These are phyloP conservation scores for Fusarium sp. DNA, from an alignment of 2,329 filamentous ascomycete genomes.

Conservation along the genomic window DNA sequence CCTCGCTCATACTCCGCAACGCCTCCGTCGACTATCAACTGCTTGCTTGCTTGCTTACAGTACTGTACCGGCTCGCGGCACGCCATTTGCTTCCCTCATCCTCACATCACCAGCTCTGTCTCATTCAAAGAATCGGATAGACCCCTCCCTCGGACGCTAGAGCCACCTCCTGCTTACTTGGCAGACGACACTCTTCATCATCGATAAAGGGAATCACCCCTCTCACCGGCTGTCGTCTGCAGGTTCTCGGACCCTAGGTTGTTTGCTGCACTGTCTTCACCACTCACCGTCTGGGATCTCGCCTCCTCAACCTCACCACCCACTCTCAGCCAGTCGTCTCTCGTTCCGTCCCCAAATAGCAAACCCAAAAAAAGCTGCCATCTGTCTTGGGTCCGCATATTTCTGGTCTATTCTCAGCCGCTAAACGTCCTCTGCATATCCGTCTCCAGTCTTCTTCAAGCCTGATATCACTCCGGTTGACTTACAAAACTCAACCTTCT, in stretches of 20 bases:
- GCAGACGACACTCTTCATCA: constrained; percentile 47
- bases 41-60: constrained; percentile 10
- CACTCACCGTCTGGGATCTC: constrained; percentile 37
- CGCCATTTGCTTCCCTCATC: constrained; percentile 26
- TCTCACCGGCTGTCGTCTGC: constrained; percentile 41
- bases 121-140: constrained; percentile 21
- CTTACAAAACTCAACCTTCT: constrained; percentile 46
- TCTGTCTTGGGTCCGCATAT: constrained; percentile 40
- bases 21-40: constrained; percentile 35
- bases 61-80: not conserved
- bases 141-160: constrained; percentile 41
- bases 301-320: constrained; percentile 42
- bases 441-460: constrained; percentile 34
- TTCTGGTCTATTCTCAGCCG: constrained; percentile 41
- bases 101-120: constrained; percentile 31
- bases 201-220: constrained; percentile 48
- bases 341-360: constrained; percentile 36
- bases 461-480: constrained; percentile 39
- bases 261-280: constrained; percentile 40
- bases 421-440: constrained; percentile 45
- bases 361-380: constrained; percentile 41
- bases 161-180: constrained; percentile 42
- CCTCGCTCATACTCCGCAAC: constrained; percentile 27
- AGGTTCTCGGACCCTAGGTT: constrained; percentile 35
- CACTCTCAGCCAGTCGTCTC: constrained; percentile 44